Percentiles rank a stretch among this genome's conserved stretches.
Evolutionary conservation across 495 filamentous ascomycete species (phyloP).

Genomic region (Xylaria telfairii): DNA sequence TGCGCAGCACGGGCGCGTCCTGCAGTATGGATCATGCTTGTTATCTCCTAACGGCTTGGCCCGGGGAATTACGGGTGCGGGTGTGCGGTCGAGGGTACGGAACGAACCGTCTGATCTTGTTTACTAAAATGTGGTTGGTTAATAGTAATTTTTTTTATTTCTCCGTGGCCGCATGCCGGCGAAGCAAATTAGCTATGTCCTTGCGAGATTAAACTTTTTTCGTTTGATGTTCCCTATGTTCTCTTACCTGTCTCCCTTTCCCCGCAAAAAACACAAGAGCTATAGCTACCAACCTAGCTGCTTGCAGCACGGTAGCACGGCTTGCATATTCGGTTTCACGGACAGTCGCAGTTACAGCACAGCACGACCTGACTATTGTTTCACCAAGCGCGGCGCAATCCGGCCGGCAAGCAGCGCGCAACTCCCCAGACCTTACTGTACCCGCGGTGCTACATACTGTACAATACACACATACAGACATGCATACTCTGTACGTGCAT

Average conservation of each 20-base stretch:
- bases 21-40: slow-evolving; percentile 14
- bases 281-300: no score
- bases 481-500: no score
- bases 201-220: neutral
- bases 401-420: slow-evolving; percentile 17
- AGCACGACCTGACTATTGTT: neutral
- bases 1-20: neutral
- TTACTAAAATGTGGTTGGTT: no score
- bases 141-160: no score
- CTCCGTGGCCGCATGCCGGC: slow-evolving; percentile 12
- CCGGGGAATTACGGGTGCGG: slow-evolving; percentile 25
- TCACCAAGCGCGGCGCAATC: slow-evolving; percentile 24
- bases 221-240: neutral
- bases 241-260: no score
- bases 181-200: slow-evolving; percentile 12
- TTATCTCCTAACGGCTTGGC: slow-evolving; percentile 17
- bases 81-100: neutral
- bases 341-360: slow-evolving; percentile 6
- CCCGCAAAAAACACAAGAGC: slow-evolving; percentile 18
- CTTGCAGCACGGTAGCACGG: neutral
- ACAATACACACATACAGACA: neutral
- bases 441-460: neutral
- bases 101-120: slow-evolving; percentile 20
- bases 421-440: slow-evolving; percentile 1
- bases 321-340: slow-evolving; percentile 14